A percentile compares a stretch with the other conserved stretches of the same genome.
Evolutionary conservation across 2,329 filamentous ascomycete species (phyloP).

Genomic region (Aspergillus brunneoviolaceus): DNA sequence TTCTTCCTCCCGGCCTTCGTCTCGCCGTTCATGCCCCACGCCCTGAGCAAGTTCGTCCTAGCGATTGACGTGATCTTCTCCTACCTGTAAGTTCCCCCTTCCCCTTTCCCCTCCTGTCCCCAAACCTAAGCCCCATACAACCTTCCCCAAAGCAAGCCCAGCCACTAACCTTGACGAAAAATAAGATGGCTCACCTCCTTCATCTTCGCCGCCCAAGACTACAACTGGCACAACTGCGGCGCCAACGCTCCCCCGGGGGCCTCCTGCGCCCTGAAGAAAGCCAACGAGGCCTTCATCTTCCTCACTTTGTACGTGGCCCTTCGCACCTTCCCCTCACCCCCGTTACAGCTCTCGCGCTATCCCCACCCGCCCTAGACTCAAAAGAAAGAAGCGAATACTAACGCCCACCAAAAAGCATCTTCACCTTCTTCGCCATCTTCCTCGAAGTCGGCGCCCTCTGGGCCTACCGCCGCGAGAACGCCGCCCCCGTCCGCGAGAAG

Average conservation of each 20-base stretch:
- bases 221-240: constrained; percentile 34
- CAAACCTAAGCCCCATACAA: too few species aligned
- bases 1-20: constrained; percentile 46
- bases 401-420: constrained; percentile 34
- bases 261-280: constrained; percentile 39
- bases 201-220: constrained; percentile 50
- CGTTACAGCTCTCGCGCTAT: background rate
- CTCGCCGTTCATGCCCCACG: constrained; percentile 40
- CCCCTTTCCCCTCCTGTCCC: too few species aligned
- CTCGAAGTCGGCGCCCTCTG: constrained; percentile 39
- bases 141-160: too few species aligned
- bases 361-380: too few species aligned
- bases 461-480: constrained; percentile 30
- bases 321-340: background rate
- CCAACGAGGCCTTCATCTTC: constrained; percentile 48
- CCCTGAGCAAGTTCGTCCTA: constrained; percentile 40
- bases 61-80: constrained; percentile 47
- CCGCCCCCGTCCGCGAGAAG: constrained; percentile 25
- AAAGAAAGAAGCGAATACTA: background rate
- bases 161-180: background rate
- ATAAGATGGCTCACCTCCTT: constrained; percentile 49
- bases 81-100: constrained; percentile 40
- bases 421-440: constrained; percentile 41
- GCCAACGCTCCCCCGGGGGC: constrained; percentile 33
- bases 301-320: constrained; percentile 42